Conservation (phyloP, 2,329 filamentous ascomycete species). For the Dichotomopilus funicola region DNA sequence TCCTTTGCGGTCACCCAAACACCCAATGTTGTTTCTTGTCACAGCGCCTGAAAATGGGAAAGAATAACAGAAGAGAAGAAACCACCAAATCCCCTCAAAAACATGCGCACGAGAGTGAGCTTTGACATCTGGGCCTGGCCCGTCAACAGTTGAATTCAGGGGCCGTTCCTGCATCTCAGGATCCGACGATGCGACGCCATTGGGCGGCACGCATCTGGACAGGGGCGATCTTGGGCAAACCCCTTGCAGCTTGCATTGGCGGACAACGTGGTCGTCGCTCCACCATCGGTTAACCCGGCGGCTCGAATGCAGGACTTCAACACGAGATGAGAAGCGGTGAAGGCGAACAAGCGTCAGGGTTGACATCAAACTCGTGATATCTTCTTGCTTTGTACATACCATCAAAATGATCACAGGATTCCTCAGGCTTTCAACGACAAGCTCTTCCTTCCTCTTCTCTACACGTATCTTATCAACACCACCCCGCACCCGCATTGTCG, state of each 20-base stretch:
- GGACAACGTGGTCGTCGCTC: background rate
- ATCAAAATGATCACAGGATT: too few species aligned
- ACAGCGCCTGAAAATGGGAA: too few species aligned
- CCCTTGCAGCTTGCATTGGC: slow-evolving; percentile 5
- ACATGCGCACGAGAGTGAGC: background rate
- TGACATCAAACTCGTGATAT: too few species aligned
- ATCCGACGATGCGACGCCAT: slow-evolving; percentile 11
- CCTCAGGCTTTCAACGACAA: too few species aligned
- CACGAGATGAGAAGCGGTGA: background rate
- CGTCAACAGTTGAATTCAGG: slow-evolving; percentile 22
- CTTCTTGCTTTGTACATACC: too few species aligned
- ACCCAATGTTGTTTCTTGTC: too few species aligned
- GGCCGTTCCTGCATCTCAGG: slow-evolving; percentile 10
- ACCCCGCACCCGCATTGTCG: too few species aligned
- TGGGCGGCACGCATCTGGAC: slow-evolving; percentile 14
- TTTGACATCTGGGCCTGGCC: slow-evolving; percentile 1
- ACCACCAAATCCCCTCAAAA: background rate
- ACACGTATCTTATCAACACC: too few species aligned
- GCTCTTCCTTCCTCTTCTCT: too few species aligned
- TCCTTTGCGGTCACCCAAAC: background rate
- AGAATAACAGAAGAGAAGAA: background rate
- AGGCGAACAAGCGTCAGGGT: too few species aligned
- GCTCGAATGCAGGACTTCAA: background rate
- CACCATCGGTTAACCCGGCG: background rate
- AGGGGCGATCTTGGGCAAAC: slow-evolving; percentile 8